Evolutionary conservation across 148 eudicot genomes (phyloP), one percentile per base, ranked within the genome.

Genomic region (Arbutus unedo): DNA sequence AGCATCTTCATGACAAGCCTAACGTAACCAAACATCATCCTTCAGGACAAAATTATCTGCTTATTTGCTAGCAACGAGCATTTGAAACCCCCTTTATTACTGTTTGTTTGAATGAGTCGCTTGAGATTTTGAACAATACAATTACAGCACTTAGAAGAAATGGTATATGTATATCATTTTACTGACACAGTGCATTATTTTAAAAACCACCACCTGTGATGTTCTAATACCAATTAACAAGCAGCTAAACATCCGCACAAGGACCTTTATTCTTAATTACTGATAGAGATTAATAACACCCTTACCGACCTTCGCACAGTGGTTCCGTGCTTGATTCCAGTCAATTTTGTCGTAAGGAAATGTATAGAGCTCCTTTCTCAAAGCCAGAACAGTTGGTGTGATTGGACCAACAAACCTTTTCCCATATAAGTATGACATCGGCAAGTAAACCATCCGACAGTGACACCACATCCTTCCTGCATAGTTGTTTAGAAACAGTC

Each of bases 391-490:
- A 72, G 95, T 92, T 79, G 99, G 94, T 50, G 99, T 94, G 25
- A 96, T 93, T 78, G 98, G 94, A 83, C 98, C 99, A 84, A 96
- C 97, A 90, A 96, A 94, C 84, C 99, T 91, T 88, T 92, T 96
- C 83, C 98, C 99, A 84, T 96, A 96, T 88, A 96, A 87, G 87
- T 91, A 96, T 71, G 96, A 96, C 98, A 96, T 94, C 16, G 99
- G 99, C 88, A 96, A 88, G 88, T 96, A 96, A 85, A 96, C 98
- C 99, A 96, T 93, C 70, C 99, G 91, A 84, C 99, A 96, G 91
- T 96, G 98, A 85, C 99, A 94, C 98, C 98, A 96, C 99, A 96
- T 93, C 89, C 96, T 91, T 89, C 99, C 99, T 94, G 92, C 85
- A 82, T 74, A 16, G 53, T 56, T 81, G 50, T 7, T 18, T 8